Conservation (phyloP, 2,329 filamentous ascomycete genomes). For the Aspergillus sp. region DNA sequence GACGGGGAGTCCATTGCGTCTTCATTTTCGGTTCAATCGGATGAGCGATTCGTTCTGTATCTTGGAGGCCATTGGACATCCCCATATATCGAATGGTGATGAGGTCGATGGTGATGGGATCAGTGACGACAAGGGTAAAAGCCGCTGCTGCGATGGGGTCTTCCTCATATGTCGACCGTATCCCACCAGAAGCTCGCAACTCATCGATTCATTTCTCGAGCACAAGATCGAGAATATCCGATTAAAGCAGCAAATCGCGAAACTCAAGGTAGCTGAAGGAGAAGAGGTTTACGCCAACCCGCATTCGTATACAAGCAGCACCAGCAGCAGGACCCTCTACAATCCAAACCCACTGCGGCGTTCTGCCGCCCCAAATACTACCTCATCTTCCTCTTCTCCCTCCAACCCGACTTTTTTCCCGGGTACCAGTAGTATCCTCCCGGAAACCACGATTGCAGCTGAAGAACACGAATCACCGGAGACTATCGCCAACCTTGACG, state of each 20-base stretch:
- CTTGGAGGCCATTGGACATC: constrained; percentile 87
- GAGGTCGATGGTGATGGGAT: constrained; percentile 11
- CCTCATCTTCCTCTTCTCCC: too few species aligned
- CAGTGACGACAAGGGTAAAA: constrained; percentile 53
- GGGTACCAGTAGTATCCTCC: not conserved
- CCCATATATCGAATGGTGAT: constrained; percentile 60
- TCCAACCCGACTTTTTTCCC: not conserved
- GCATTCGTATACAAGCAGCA: constrained; percentile 48
- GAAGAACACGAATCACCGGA: constrained; percentile 30
- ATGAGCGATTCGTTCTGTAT: constrained; percentile 67
- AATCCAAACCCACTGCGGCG: not conserved
- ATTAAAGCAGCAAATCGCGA: constrained; percentile 71
- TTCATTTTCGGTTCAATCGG: constrained; percentile 78
- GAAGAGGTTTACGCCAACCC: constrained; percentile 64
- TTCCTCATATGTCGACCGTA: constrained; percentile 91
- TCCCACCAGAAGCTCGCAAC: constrained; percentile 73
- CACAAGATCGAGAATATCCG: constrained; percentile 96
- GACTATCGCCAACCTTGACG: constrained; percentile 24
- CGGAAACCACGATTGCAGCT: constrained; percentile 44
- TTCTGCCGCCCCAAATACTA: constrained; percentile 7
- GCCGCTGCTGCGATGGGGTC: constrained; percentile 77
- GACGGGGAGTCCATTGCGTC: constrained; percentile 66
- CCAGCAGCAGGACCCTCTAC: constrained; percentile 17
- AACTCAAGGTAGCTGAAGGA: constrained; percentile 75
- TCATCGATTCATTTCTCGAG: constrained; percentile 88